Evolutionary conservation across 192 early-diverging fungal species (phyloP), one percentile per base, ranked within the genome.

Genomic region (Mortierella alpina): DNA sequence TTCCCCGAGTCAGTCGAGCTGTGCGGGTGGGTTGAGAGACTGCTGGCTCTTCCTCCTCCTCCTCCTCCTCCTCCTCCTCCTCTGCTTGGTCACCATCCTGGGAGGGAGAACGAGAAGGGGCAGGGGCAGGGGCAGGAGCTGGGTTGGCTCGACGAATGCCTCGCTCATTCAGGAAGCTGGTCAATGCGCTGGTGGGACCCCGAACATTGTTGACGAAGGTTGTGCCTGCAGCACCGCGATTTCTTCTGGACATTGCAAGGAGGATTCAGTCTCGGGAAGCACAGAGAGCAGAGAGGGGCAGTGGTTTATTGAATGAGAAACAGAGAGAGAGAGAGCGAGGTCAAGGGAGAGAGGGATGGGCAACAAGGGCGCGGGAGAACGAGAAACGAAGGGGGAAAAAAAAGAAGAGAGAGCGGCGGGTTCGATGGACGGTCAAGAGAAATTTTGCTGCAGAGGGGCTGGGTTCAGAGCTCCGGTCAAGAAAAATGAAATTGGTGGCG

Each of bases 151-250:
- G 73, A 68, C 70, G 68, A 59, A 83, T 78, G n/a, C 68, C 70
- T 59, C 71, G 74, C 72, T 78, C 77, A 84, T 85, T 80, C 51
- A 88, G 60, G 22, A 88, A 88, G 11, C 73, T 84, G 47, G 76
- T 82, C 47, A 88, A 70, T 18, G 87, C 87, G 54, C 85, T 86
- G 15, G 87, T 86, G 18, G 87, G 87, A 8, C 87, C 87, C 53
- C 85, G 70, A 2, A 88, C 70, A 68, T 78, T 73, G 66, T 86
- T 86, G 66, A 80, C 77, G n/a, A 46, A 80, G 18, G 75, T 77
- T 6, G 76, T 80, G n/a, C 63, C 58, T 23, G 46, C 61, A 61
- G n/a, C 50, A 11, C 50, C 46, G 20, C 69, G 55, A 15, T 56
- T 80, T 60, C 76, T 72, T 80, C 76, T 57, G 15, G 76, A 80